A percentile compares a stretch with the other conserved stretches of the same genome.
Conservation (phyloP, 495 filamentous ascomycete genomes). For the Neurospora cerealis region DNA sequence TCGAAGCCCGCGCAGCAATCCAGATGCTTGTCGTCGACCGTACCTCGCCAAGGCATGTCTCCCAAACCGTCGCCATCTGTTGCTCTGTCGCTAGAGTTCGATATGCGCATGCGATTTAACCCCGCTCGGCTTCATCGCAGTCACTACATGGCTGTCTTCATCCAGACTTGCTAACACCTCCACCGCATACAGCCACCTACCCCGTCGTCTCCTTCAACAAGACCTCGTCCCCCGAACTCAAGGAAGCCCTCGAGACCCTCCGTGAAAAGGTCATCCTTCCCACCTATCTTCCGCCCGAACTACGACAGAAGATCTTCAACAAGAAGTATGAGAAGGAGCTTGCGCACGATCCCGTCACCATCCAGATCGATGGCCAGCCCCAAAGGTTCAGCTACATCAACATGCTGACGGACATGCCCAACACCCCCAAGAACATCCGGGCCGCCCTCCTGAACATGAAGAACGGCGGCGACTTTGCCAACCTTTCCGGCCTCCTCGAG, state of each 20-base stretch:
- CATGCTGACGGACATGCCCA: constrained; percentile 20
- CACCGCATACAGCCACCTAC: constrained; percentile 1
- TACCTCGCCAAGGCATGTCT: constrained; percentile 12
- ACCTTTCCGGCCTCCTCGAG: constrained; percentile 47
- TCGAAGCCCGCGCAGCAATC: not conserved
- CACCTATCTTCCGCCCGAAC: constrained; percentile 42
- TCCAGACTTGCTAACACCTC: not conserved
- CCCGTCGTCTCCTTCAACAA: constrained; percentile 21
- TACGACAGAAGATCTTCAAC: constrained; percentile 46
- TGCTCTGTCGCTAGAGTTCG: not conserved
- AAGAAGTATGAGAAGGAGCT: constrained; percentile 41
- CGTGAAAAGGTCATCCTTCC: constrained; percentile 58
- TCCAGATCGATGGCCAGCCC: constrained; percentile 49
- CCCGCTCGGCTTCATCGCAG: not conserved
- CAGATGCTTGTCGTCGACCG: constrained; percentile 16
- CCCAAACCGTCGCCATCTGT: not conserved
- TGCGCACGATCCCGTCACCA: constrained; percentile 46
- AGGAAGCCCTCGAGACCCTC: constrained; percentile 38
- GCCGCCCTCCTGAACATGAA: constrained; percentile 41
- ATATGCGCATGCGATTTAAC: not conserved
- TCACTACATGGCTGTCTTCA: not conserved
- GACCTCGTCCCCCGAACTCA: constrained; percentile 25
- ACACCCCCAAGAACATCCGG: constrained; percentile 24
- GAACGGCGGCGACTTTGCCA: constrained; percentile 47
- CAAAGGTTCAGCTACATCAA: constrained; percentile 44